Conservation (phyloP, 345 rosid species). For the Iberis pinnata region DNA sequence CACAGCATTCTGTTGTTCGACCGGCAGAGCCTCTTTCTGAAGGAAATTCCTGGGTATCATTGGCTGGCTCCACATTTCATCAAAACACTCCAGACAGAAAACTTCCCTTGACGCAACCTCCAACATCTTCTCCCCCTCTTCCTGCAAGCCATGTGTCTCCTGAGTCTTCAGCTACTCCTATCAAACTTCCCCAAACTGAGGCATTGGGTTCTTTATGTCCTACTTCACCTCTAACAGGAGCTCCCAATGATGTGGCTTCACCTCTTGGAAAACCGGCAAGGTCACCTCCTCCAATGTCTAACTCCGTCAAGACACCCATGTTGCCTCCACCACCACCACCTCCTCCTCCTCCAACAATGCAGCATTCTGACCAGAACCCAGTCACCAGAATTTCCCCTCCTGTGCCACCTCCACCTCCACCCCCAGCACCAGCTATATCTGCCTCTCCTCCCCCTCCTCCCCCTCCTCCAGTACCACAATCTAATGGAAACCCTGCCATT, state of each 20-base stretch:
- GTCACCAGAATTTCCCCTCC: conserved; percentile 16
- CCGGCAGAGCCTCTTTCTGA: conserved; percentile 24
- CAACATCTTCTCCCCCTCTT: conserved; percentile 25
- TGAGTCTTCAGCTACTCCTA: conserved; percentile 22
- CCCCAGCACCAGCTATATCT: conserved; percentile 18
- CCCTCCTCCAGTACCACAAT: conserved; percentile 33
- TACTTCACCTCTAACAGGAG: conserved; percentile 12
- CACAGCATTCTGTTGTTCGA: conserved; percentile 17
- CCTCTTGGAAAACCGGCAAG: conserved; percentile 11
- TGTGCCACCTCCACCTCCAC: conserved; percentile 24
- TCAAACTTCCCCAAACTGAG: conserved; percentile 13
- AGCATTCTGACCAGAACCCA: conserved; percentile 9
- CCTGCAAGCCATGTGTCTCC: conserved; percentile 11
- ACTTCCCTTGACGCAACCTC: conserved; percentile 24
- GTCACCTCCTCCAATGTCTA: conserved; percentile 13
- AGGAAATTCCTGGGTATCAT: conserved; percentile 26
- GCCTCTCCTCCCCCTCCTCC: conserved; percentile 30
- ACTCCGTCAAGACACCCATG: background rate
- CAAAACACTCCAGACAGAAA: conserved; percentile 10
- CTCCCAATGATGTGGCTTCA: conserved; percentile 15
- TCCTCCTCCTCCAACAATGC: conserved; percentile 22
- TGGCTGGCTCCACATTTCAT: conserved; percentile 19
- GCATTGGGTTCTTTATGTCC: background rate
- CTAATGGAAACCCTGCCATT: conserved; percentile 23
- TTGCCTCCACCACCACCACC: conserved; percentile 5